Evolutionary conservation across 2,329 filamentous ascomycete species (phyloP).

Genomic region (Fusarium sp.): DNA sequence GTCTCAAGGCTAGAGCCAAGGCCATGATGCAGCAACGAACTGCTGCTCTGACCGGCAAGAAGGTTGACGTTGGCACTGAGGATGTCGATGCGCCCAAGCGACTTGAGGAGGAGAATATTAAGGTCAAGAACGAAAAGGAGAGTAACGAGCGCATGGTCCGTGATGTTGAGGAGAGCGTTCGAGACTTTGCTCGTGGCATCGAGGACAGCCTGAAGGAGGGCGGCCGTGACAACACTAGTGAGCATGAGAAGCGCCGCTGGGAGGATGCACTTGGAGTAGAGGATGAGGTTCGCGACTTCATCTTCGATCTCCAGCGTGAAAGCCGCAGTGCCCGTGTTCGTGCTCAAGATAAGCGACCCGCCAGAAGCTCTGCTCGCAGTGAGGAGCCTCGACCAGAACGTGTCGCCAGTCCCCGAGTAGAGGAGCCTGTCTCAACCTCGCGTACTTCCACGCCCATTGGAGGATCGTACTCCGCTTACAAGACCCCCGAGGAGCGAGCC

Average conservation of each 20-base stretch:
- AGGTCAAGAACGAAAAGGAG: slow-evolving; percentile 85
- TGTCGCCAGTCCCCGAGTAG: slow-evolving; percentile 59
- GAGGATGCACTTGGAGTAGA: slow-evolving; percentile 96
- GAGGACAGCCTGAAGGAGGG: slow-evolving; percentile 90
- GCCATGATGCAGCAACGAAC: slow-evolving; percentile 99
- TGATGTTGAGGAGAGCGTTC: slow-evolving; percentile 96
- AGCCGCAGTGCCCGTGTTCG: slow-evolving; percentile 80
- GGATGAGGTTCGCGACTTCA: slow-evolving; percentile 96
- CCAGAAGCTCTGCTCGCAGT: slow-evolving; percentile 55
- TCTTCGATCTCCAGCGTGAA: slow-evolving; percentile 92
- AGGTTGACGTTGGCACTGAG: slow-evolving; percentile 75
- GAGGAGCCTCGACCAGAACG: slow-evolving; percentile 59
- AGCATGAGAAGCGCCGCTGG: slow-evolving; percentile 94
- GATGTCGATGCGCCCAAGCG: slow-evolving; percentile 84
- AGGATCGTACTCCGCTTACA: slow-evolving; percentile 83
- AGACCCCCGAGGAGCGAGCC: slow-evolving; percentile 91
- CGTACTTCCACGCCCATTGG: slow-evolving; percentile 64
- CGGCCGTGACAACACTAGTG: slow-evolving; percentile 77
- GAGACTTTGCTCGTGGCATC: slow-evolving; percentile 85
- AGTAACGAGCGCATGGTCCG: slow-evolving; percentile 96
- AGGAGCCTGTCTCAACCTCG: slow-evolving; percentile 65
- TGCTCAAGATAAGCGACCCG: slow-evolving; percentile 66
- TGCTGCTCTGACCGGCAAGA: slow-evolving; percentile 89
- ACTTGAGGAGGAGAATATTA: slow-evolving; percentile 87
- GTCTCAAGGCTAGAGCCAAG: slow-evolving; percentile 93